Evolutionary conservation across 1,139 yeast species (phyloP).

Genomic region (Nakaseomyces uthaithaninus): DNA sequence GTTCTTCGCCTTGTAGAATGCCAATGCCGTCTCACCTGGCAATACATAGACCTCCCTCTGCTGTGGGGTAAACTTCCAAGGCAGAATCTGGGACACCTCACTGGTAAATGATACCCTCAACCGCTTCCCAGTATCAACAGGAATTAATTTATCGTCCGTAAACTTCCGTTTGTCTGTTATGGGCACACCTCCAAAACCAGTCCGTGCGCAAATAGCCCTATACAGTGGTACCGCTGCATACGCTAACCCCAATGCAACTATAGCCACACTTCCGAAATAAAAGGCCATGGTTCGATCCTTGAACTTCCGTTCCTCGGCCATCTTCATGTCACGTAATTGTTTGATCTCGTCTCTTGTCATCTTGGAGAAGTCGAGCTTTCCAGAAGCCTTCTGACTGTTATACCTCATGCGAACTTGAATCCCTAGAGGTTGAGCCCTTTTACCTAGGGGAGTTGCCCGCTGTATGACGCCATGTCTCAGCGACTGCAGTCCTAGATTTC

Average conservation of each 20-base stretch:
- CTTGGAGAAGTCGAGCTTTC: conserved; percentile 24
- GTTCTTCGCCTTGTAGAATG: conserved; percentile 89
- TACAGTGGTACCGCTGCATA: conserved; percentile 92
- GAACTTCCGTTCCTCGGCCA: conserved; percentile 30
- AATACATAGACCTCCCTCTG: conserved; percentile 88
- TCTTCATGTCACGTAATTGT: conserved; percentile 29
- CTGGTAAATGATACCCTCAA: conserved; percentile 81
- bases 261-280: conserved; percentile 63
- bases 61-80: conserved; percentile 94
- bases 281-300: conserved; percentile 50
- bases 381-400: not conserved
- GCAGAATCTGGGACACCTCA: conserved; percentile 82
- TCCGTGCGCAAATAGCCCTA: conserved; percentile 84
- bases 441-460: too few species aligned
- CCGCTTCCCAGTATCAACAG: conserved; percentile 79
- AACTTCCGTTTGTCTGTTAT: conserved; percentile 74
- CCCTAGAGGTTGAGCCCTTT: too few species aligned
- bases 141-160: conserved; percentile 79
- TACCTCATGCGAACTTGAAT: too few species aligned
- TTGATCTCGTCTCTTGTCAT: conserved; percentile 32
- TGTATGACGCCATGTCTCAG: not conserved
- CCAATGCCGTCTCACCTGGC: conserved; percentile 97
- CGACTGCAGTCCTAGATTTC: not conserved
- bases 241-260: conserved; percentile 69
- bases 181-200: conserved; percentile 95